These are phyloP conservation scores for Mycena albidolilacea DNA, from an alignment of 768 basidiomycete species.

Conservation along the genomic window DNA sequence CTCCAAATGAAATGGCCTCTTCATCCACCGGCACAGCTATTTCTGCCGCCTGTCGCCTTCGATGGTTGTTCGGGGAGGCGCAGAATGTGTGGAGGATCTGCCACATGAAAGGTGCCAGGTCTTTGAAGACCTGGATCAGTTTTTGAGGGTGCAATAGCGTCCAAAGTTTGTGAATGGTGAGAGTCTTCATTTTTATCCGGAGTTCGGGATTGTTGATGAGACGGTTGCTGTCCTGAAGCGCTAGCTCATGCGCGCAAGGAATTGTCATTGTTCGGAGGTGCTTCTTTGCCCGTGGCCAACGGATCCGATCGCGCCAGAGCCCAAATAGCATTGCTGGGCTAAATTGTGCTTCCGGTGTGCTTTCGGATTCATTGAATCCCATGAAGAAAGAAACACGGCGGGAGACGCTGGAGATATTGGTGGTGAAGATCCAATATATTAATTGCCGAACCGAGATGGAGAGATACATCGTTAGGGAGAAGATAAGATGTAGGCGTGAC, in stretches of 20 bases:
- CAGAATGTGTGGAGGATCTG: constrained; percentile 20
- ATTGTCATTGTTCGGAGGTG: neutral
- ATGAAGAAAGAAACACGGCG: neutral
- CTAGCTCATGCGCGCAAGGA: constrained; percentile 27
- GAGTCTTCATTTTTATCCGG: constrained; percentile 20
- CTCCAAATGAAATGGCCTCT: no score
- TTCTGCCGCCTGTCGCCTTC: constrained; percentile 11
- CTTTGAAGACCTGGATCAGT: constrained; percentile 5
- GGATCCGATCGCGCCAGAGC: constrained; percentile 21
- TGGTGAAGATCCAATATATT: constrained; percentile 27
- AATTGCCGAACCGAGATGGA: constrained; percentile 21
- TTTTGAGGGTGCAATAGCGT: constrained; percentile 18
- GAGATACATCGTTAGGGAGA: constrained; percentile 31
- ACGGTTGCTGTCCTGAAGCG: neutral
- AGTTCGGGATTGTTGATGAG: constrained; percentile 16
- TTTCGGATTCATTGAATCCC: no score
- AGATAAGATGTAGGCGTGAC: constrained; percentile 29
- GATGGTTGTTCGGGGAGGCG: constrained; percentile 17
- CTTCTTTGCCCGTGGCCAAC: constrained; percentile 17
- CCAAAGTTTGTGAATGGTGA: constrained; percentile 20
- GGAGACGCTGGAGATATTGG: constrained; percentile 18
- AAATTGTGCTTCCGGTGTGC: no score
- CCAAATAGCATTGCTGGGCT: neutral
- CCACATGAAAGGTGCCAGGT: constrained; percentile 27
- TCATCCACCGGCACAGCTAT: neutral